These are phyloP conservation scores for Ascodesmis nigricans DNA, from an alignment of 495 filamentous ascomycete genomes.

Conservation along the genomic window DNA sequence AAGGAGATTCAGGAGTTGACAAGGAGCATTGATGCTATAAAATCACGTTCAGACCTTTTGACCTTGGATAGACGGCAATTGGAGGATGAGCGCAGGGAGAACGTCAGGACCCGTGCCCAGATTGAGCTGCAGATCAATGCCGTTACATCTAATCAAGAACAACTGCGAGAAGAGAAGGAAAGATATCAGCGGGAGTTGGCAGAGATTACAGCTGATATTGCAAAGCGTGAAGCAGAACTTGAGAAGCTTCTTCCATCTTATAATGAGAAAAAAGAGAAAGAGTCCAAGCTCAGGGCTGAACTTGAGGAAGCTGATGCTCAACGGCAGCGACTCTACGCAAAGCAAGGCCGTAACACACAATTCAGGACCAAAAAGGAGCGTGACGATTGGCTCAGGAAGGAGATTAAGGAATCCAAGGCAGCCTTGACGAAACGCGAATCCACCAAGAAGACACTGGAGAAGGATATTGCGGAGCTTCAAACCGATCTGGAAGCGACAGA, in stretches of 20 bases:
- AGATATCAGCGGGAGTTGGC: slow-evolving; percentile 55
- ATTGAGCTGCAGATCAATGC: slow-evolving; percentile 66
- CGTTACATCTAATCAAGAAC: slow-evolving; percentile 40
- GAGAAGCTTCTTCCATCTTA: slow-evolving; percentile 50
- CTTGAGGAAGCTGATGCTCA: slow-evolving; percentile 54
- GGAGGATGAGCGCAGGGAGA: slow-evolving; percentile 72
- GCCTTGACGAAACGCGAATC: slow-evolving; percentile 57
- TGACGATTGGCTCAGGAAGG: slow-evolving; percentile 57
- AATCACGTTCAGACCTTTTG: slow-evolving; percentile 63
- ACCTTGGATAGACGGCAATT: slow-evolving; percentile 71
- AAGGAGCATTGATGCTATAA: slow-evolving; percentile 51
- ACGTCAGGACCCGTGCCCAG: slow-evolving; percentile 53
- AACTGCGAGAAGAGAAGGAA: slow-evolving; percentile 45
- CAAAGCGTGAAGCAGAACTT: slow-evolving; percentile 53
- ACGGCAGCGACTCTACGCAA: slow-evolving; percentile 66
- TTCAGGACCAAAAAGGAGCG: slow-evolving; percentile 76
- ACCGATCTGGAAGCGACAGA: slow-evolving; percentile 47
- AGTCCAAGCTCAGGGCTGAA: slow-evolving; percentile 41
- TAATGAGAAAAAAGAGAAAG: slow-evolving; percentile 47
- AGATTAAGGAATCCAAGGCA: slow-evolving; percentile 60
- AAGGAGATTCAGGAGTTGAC: slow-evolving; percentile 51
- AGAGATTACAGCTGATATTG: slow-evolving; percentile 51
- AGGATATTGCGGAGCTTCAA: slow-evolving; percentile 62
- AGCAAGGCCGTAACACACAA: slow-evolving; percentile 74
- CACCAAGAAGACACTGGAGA: slow-evolving; percentile 57